These are phyloP conservation scores for Barnettozyma wickerhamii DNA, from an alignment of 805 yeast species.

Conservation along the genomic window DNA sequence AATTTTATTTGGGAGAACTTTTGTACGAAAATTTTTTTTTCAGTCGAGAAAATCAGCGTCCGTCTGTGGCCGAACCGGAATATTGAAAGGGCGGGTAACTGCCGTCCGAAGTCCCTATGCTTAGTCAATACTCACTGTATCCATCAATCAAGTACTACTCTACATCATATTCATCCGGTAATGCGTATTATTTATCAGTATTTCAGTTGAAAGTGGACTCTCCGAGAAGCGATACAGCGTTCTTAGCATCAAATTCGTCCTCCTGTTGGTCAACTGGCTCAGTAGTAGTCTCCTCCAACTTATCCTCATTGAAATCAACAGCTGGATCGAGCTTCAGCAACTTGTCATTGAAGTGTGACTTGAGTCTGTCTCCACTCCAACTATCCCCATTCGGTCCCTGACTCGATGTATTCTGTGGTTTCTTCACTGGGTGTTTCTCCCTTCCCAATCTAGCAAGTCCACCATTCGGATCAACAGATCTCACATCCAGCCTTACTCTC, in stretches of 20 bases:
- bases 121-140: too few species aligned
- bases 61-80: constrained; percentile 4
- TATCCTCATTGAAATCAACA: constrained; percentile 12
- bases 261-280: constrained; percentile 18
- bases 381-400: constrained; percentile 50
- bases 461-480: constrained; percentile 71
- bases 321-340: constrained; percentile 8
- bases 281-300: constrained; percentile 16
- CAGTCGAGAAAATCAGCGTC: constrained; percentile 9
- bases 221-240: constrained; percentile 80
- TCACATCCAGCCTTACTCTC: constrained; percentile 62
- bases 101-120: too few species aligned
- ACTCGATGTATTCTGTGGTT: constrained; percentile 25
- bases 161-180: neutral
- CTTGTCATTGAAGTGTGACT: constrained; percentile 33
- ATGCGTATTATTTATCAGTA: too few species aligned
- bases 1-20: constrained; percentile 7
- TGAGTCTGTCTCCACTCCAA: constrained; percentile 51
- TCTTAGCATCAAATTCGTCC: constrained; percentile 64
- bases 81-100: neutral
- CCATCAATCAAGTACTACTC: neutral
- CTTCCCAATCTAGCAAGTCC: constrained; percentile 83
- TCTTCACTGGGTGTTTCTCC: constrained; percentile 44
- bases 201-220: constrained; percentile 51
- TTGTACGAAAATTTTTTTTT: constrained; percentile 8